A percentile compares a stretch with the other conserved stretches of the same genome.
Conservation (phyloP, 2,329 filamentous ascomycete genomes). For the Nectriaceae sp. region DNA sequence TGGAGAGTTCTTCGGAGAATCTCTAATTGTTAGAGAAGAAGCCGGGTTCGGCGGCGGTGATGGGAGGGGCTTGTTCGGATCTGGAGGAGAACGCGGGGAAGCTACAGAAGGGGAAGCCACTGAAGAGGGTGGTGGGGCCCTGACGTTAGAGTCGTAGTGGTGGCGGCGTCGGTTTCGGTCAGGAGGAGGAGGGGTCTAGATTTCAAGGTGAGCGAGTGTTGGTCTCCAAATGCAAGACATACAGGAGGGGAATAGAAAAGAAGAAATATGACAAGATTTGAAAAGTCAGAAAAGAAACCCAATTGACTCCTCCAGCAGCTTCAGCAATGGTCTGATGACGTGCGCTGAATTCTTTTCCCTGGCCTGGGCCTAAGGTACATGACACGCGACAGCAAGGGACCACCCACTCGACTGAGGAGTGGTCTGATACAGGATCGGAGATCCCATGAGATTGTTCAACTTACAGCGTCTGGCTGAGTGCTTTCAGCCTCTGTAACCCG, state of each 20-base stretch:
- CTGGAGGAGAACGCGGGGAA: conserved; percentile 42
- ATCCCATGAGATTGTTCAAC: conserved; percentile 15
- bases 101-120: neutral
- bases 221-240: too few species aligned
- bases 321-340: neutral
- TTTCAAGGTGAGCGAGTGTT: neutral
- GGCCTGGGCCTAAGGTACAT: neutral
- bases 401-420: neutral
- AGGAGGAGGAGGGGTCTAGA: conserved; percentile 12
- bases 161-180: conserved; percentile 24
- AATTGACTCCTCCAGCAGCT: too few species aligned
- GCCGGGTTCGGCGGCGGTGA: conserved; percentile 50
- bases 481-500: conserved; percentile 3
- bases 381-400: neutral
- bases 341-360: neutral
- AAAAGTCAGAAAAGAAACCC: too few species aligned
- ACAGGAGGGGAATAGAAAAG: neutral
- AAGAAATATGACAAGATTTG: neutral
- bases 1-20: too few species aligned
- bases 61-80: conserved; percentile 60
- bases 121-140: neutral
- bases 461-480: conserved; percentile 21
- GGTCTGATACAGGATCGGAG: neutral
- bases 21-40: too few species aligned
- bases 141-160: neutral